These are phyloP conservation scores for Ophiostoma populinum DNA, from an alignment of 2,329 filamentous ascomycete species.

Conservation along the genomic window DNA sequence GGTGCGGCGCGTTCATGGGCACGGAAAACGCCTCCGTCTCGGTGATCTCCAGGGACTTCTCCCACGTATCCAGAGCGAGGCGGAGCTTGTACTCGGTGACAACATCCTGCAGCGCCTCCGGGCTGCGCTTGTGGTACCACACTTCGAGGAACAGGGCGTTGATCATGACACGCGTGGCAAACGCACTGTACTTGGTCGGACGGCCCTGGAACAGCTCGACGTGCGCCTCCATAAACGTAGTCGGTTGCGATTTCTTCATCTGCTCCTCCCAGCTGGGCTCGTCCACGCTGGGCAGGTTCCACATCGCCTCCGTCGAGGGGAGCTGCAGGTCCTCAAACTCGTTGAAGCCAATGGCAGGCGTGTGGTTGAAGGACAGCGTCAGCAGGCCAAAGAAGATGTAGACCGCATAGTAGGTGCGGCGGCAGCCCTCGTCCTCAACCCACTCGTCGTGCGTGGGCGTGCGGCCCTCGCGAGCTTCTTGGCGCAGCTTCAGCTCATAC, in stretches of 20 bases:
- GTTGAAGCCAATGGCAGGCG: conserved; percentile 93
- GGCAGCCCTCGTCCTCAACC: conserved; percentile 92
- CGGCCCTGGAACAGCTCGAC: conserved; percentile 93
- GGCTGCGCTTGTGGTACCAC: conserved; percentile 97
- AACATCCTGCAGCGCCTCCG: conserved; percentile 91
- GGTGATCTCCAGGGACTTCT: conserved; percentile 84
- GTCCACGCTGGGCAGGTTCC: conserved; percentile 70
- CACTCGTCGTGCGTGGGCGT: conserved; percentile 72
- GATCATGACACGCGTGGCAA: conserved; percentile 95
- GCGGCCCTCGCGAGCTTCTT: conserved; percentile 64
- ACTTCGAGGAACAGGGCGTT: conserved; percentile 96
- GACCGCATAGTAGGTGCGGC: conserved; percentile 92
- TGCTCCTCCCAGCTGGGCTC: conserved; percentile 74
- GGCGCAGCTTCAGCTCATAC: conserved; percentile 86
- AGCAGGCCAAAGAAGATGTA: conserved; percentile 97
- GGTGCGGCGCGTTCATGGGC: conserved; percentile 82
- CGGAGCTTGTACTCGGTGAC: conserved; percentile 97
- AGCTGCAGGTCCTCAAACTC: conserved; percentile 89
- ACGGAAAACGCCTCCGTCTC: conserved; percentile 81
- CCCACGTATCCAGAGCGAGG: conserved; percentile 94
- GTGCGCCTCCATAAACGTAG: conserved; percentile 86
- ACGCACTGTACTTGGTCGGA: conserved; percentile 79
- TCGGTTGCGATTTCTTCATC: conserved; percentile 49
- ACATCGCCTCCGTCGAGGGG: conserved; percentile 83
- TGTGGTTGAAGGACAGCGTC: conserved; percentile 94